A percentile compares a stretch with the other conserved stretches of the same genome.
phyloP scores from a whole-genome alignment of 129 eudicot genomes.

The Chrysanthemum seticuspe region DNA sequence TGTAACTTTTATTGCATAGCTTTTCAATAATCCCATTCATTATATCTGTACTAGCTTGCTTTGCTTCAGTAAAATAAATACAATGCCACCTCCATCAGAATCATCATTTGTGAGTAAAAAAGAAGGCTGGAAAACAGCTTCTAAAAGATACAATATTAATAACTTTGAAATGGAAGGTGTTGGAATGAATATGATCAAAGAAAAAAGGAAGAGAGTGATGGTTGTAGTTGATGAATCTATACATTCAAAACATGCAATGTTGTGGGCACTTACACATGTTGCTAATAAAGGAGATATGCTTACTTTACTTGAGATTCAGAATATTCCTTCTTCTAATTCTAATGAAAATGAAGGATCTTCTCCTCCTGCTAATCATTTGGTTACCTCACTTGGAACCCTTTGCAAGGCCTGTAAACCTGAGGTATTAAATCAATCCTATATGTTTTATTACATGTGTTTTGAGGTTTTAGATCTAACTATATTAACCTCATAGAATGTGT shows the following conservation, averaged over 20 bases:
- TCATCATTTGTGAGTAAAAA: slow-evolving; percentile 53
- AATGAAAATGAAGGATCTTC: not conserved
- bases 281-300: slow-evolving; percentile 81
- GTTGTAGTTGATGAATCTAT: slow-evolving; percentile 78
- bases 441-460: too few species aligned
- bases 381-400: slow-evolving; percentile 68
- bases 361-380: slow-evolving; percentile 39
- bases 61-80: not conserved
- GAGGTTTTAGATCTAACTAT: too few species aligned
- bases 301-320: slow-evolving; percentile 70
- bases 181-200: slow-evolving; percentile 21
- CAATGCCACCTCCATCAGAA: slow-evolving; percentile 50
- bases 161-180: slow-evolving; percentile 51
- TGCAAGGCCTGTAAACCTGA: slow-evolving; percentile 90
- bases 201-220: slow-evolving; percentile 80
- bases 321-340: slow-evolving; percentile 2
- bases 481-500: too few species aligned
- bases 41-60: not conserved
- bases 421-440: slow-evolving; percentile 28
- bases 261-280: slow-evolving; percentile 97
- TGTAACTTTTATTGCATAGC: not conserved
- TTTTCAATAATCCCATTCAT: not conserved
- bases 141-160: slow-evolving; percentile 28
- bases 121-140: slow-evolving; percentile 55
- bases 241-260: slow-evolving; percentile 86